Evolutionary conservation across 768 basidiomycete species (phyloP).

Genomic region (Phanerochaete sordida): DNA sequence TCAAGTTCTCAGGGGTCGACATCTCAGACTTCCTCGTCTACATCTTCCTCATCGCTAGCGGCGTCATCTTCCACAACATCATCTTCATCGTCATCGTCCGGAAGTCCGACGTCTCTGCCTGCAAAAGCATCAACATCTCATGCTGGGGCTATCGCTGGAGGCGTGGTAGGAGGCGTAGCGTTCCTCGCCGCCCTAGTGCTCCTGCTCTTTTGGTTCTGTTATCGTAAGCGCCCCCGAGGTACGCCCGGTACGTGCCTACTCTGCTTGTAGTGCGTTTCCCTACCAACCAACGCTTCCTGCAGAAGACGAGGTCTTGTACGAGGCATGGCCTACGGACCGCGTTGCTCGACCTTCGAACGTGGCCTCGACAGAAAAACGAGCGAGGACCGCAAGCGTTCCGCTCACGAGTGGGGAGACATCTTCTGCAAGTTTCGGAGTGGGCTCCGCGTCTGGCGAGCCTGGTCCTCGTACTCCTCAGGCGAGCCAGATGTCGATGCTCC

Average conservation of each 20-base stretch:
- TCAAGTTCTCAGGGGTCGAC: not conserved
- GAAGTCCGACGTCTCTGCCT: not conserved
- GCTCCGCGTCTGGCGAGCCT: not conserved
- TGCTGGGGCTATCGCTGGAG: slow-evolving; percentile 2
- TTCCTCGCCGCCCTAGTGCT: not conserved
- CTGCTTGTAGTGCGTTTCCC: not conserved
- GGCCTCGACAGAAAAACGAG: not conserved
- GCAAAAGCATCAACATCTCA: not conserved
- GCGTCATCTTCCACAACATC: not conserved
- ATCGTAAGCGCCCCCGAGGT: not conserved
- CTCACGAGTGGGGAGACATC: not conserved
- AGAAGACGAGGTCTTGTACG: not conserved
- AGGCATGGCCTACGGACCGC: not conserved
- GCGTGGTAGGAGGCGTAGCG: slow-evolving; percentile 5
- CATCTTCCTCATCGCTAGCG: not conserved
- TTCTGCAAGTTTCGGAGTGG: not conserved
- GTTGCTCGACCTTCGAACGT: not conserved
- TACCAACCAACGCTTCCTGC: not conserved
- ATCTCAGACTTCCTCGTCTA: not conserved
- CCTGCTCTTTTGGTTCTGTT: not conserved
- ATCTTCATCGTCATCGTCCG: not conserved
- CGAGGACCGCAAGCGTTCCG: not conserved
- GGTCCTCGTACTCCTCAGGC: not conserved
- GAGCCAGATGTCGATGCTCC: too few species aligned
- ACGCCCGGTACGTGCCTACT: not conserved